These are phyloP conservation scores for Fusarium marasasianum DNA, from an alignment of 2,329 filamentous ascomycete species.

Conservation along the genomic window DNA sequence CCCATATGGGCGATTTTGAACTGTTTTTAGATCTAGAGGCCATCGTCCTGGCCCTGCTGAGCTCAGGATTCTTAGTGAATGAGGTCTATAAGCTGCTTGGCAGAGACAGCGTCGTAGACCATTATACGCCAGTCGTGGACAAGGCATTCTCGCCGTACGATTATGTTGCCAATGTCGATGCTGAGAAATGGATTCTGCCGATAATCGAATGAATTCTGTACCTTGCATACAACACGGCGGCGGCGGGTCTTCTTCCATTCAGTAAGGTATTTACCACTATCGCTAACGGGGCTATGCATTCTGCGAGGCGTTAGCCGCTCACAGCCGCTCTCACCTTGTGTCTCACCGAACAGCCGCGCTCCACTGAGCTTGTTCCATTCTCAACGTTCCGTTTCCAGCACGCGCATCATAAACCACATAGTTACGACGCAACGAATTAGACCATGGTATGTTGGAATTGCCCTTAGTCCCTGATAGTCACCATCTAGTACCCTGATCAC, in stretches of 20 bases:
- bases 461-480: not conserved
- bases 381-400: constrained; percentile 37
- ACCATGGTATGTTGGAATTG: constrained; percentile 39
- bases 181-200: not conserved
- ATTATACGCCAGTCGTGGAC: constrained; percentile 55
- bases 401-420: constrained; percentile 37
- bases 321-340: constrained; percentile 28
- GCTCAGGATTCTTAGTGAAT: constrained; percentile 48
- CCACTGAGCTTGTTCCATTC: constrained; percentile 40
- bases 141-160: constrained; percentile 40
- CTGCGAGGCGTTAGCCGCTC: constrained; percentile 26
- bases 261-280: not conserved
- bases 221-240: not conserved
- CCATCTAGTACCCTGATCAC: not conserved
- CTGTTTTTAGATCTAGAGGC: not conserved
- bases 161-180: constrained; percentile 1
- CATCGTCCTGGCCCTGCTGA: constrained; percentile 11
- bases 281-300: constrained; percentile 41
- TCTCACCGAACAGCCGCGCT: constrained; percentile 41
- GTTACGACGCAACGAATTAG: constrained; percentile 29
- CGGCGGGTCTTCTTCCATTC: constrained; percentile 11
- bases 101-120: constrained; percentile 73
- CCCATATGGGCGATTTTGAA: constrained; percentile 30
- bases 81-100: constrained; percentile 59
- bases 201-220: constrained; percentile 6